Base-by-base conservation (phyloP, 331 rosid species). In the Malus hybrid region DNA sequence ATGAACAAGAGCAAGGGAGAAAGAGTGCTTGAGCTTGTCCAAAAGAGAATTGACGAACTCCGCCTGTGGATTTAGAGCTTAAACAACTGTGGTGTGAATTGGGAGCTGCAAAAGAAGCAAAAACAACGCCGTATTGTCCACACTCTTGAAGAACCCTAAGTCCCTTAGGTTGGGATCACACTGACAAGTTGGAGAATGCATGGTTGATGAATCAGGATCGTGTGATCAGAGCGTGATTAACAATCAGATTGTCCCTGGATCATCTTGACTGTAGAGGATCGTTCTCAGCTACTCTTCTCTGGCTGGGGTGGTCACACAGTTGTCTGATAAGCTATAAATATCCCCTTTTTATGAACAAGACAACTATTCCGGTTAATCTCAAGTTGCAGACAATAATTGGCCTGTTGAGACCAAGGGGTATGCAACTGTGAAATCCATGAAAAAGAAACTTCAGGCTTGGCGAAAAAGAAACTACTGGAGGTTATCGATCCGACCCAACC, bases 1-100 rank as follows among this genome's bases (percentile, higher is more conserved):
- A 64, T 82, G 89, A 64, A 53, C 66, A n/a, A 91, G 89, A 1
- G 90, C 42, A 3, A 79, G 46, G 1, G 87, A 87, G 7, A 91
- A 90, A 1, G 89, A 84, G 50, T 28, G 69, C 10, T 87, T 84
- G 63, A 89, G 92, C 22, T 71, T 73, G 1, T 24, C 30, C 68
- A 89, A 68, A 8, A 87, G 84, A 57, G 68, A 6, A 0, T 44
- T 1, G 0, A 86, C 36, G 81, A 82, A 78, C 24, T 52, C 14
- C 5, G 68, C 68, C 12, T 63, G 24, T 24, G 24, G 24, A 24
- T 77, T 75, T 30, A 78, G 62, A 73, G 80, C 78, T 58, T 63
- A 6, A 62, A 46, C 71, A 67, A 75, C 32, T 60, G 63, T 26
- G 55, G 71, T 68, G 66, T 50, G 30, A 72, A 79, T 79, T 60